Base-by-base conservation (phyloP, 345 rosid genomes). In the Bretschneidera sinensis region DNA sequence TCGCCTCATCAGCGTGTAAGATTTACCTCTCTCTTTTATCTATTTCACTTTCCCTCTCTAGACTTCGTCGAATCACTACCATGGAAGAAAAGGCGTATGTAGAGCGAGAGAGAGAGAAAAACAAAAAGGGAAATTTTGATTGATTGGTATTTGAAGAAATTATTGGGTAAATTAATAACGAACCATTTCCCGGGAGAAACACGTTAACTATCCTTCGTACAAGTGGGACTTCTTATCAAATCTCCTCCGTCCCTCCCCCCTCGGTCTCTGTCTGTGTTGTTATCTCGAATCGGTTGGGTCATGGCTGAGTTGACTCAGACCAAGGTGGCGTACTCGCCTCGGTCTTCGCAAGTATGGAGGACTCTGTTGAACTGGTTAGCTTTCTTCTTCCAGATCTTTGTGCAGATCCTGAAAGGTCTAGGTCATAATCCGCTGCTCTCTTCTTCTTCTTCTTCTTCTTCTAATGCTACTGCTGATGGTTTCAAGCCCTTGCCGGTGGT, bases 291-390 rank as follows among this genome's bases (percentile, higher is more conserved):
- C 18, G 63, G 22, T 23, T 47, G n/a, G n/a, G 63, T 43, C 5
- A 91, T 92, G 98, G 92, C 84, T 60, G 99, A 95, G 99, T 78
- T 90, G 84, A 79, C 95, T 74, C 95, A 80, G 85, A 52, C 84
- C 69, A 96, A 91, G 74, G 90, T 78, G 21, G 87, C 77, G 24
- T 81, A 81, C 74, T 76, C 96, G 54, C 83, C 88, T 24, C 79
- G 87, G 57, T 74, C 95, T 13, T 9, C 61, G 59, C 89, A 83
- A 63, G 64, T 82, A 19, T 86, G 92, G 96, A 73, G 83, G 60
- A 51, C 94, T 23, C 71, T 91, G n/a, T 70, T 85, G 82, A 78
- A 80, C 80, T 88, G 92, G 85, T 74, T 91, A 2, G 85, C 83
- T 45, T 88, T 95, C 68, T 77, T 95, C 79, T 84, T 78, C 79